These are phyloP conservation scores for Sphagnum magellanicum DNA, from an alignment of 228 moss, liverwort and hornwort genomes.

Conservation along the genomic window DNA sequence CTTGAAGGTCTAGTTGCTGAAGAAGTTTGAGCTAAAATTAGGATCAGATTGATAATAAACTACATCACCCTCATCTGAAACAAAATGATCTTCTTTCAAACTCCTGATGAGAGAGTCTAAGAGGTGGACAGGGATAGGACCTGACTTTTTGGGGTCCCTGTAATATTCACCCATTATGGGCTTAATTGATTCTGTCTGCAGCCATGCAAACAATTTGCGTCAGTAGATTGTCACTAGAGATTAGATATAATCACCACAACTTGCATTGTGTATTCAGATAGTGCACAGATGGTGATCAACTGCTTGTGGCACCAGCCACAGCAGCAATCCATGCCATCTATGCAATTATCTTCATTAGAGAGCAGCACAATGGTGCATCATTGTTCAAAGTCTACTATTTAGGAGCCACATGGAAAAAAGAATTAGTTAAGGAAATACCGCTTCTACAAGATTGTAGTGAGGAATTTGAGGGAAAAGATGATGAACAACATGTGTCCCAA, in stretches of 20 bases:
- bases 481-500: constrained; percentile 78
- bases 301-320: too few species aligned
- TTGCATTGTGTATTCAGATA: too few species aligned
- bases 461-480: constrained; percentile 80
- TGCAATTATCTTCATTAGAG: too few species aligned
- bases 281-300: too few species aligned
- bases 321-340: too few species aligned
- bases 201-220: too few species aligned
- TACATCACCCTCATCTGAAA: constrained; percentile 30
- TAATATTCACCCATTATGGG: constrained; percentile 62
- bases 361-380: too few species aligned
- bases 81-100: constrained; percentile 38
- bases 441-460: constrained; percentile 69
- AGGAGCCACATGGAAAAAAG: too few species aligned
- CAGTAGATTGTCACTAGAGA: too few species aligned
- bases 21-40: constrained; percentile 3
- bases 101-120: constrained; percentile 35
- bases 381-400: too few species aligned
- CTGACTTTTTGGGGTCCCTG: constrained; percentile 53
- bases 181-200: constrained; percentile 60
- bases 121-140: constrained; percentile 50
- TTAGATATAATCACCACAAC: too few species aligned
- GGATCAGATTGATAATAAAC: constrained; percentile 43
- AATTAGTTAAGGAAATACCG: constrained; percentile 15
- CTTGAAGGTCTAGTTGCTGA: too few species aligned